phyloP scores from a whole-genome alignment of 2,329 filamentous ascomycete species.

The Xylaria hypoxylon region DNA sequence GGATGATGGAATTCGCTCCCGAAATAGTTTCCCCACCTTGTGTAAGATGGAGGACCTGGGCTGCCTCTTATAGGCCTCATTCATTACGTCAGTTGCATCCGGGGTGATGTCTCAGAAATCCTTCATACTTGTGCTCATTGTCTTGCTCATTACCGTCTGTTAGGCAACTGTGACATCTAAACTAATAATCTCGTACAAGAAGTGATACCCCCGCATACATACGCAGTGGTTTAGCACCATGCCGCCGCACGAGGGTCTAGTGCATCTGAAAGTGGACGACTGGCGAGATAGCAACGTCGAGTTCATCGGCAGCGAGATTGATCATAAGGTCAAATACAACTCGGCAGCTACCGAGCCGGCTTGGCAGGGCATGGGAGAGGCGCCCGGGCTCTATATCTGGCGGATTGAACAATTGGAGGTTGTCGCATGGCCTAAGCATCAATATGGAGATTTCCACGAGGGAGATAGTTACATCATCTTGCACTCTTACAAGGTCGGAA shows the following conservation, averaged over 20 bases:
- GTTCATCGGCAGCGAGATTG: slow-evolving; percentile 71
- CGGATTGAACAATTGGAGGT: slow-evolving; percentile 76
- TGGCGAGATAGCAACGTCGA: slow-evolving; percentile 77
- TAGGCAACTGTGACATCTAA: background rate
- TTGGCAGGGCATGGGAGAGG: slow-evolving; percentile 70
- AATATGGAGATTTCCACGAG: slow-evolving; percentile 71
- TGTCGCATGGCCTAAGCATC: slow-evolving; percentile 67
- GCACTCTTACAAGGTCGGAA: slow-evolving; percentile 66
- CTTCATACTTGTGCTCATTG: background rate
- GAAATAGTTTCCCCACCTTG: slow-evolving; percentile 37
- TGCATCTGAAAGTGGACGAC: slow-evolving; percentile 73
- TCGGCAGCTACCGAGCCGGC: slow-evolving; percentile 74
- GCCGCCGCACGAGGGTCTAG: slow-evolving; percentile 70
- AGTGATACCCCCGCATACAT: background rate
- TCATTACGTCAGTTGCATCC: slow-evolving; percentile 43
- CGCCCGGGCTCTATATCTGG: slow-evolving; percentile 70
- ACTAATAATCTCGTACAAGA: background rate
- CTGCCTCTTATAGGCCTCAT: slow-evolving; percentile 30
- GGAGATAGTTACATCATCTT: slow-evolving; percentile 77
- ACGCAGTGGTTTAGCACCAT: slow-evolving; percentile 54
- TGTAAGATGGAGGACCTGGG: slow-evolving; percentile 16
- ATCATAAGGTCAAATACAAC: slow-evolving; percentile 75
- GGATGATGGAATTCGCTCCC: background rate
- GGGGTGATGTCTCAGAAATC: background rate
- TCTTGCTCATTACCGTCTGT: background rate